phyloP scores from a whole-genome alignment of 2,329 filamentous ascomycete genomes.

The Colletotrichum musicola region DNA sequence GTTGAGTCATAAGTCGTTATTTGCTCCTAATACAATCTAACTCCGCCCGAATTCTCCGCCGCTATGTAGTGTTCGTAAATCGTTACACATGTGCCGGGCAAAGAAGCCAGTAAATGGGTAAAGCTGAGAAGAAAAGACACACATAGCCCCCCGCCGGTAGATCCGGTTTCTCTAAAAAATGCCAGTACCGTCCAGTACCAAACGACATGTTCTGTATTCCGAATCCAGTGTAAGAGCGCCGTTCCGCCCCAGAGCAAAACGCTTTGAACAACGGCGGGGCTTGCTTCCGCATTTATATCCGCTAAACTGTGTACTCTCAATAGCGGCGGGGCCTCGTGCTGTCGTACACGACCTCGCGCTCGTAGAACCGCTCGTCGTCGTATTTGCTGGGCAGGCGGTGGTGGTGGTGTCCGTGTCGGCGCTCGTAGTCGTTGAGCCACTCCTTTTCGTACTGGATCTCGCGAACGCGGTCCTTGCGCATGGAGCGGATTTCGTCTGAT shows the following conservation, averaged over 20 bases:
- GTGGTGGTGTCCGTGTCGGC: slow-evolving; percentile 50
- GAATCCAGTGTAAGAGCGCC: slow-evolving; percentile 18
- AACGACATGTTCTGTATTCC: slow-evolving; percentile 31
- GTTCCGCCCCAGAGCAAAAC: not conserved
- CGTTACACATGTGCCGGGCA: slow-evolving; percentile 38
- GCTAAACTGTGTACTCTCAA: slow-evolving; percentile 21
- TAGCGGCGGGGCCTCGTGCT: slow-evolving; percentile 42
- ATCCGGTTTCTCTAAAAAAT: slow-evolving; percentile 35
- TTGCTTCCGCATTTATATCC: slow-evolving; percentile 6
- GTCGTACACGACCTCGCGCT: slow-evolving; percentile 78
- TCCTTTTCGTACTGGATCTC: slow-evolving; percentile 72
- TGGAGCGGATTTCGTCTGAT: slow-evolving; percentile 83
- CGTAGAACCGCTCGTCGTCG: slow-evolving; percentile 75
- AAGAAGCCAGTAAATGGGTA: slow-evolving; percentile 19
- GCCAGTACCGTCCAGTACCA: slow-evolving; percentile 19
- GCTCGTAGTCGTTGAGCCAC: slow-evolving; percentile 64
- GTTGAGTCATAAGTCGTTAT: slow-evolving; percentile 37
- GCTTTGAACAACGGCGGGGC: slow-evolving; percentile 4
- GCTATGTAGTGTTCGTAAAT: slow-evolving; percentile 39
- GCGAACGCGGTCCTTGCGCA: slow-evolving; percentile 63
- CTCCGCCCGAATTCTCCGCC: slow-evolving; percentile 34
- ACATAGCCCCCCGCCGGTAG: slow-evolving; percentile 4
- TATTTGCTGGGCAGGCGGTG: slow-evolving; percentile 51
- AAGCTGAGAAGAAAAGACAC: slow-evolving; percentile 25
- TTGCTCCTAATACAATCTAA: slow-evolving; percentile 37